Conservation (phyloP, 495 filamentous ascomycete genomes). For the Entonaema liquescens region DNA sequence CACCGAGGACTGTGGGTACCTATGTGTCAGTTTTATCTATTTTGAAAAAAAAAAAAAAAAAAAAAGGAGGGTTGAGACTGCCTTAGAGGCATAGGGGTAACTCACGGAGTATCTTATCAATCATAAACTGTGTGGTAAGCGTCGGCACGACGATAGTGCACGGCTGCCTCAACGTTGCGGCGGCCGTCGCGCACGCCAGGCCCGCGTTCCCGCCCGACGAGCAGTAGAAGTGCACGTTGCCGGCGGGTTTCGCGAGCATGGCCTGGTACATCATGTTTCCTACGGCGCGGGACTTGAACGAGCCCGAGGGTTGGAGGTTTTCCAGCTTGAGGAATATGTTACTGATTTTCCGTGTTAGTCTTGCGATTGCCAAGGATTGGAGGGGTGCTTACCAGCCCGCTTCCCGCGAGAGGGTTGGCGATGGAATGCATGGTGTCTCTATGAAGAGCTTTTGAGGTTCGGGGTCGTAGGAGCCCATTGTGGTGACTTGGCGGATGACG, state of each 20-base stretch:
- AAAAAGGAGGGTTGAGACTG: background rate
- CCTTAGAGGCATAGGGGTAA: background rate
- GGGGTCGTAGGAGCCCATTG: slow-evolving; percentile 52
- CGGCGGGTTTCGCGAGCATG: slow-evolving; percentile 46
- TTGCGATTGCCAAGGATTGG: background rate
- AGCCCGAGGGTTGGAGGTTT: slow-evolving; percentile 89
- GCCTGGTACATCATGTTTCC: slow-evolving; percentile 77
- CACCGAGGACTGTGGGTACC: slow-evolving; percentile 63
- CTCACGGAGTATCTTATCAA: slow-evolving; percentile 67
- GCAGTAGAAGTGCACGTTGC: slow-evolving; percentile 80
- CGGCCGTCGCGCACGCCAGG: slow-evolving; percentile 86
- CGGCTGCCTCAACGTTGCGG: slow-evolving; percentile 69
- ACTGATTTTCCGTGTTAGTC: slow-evolving; percentile 48
- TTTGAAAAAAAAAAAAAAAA: no score
- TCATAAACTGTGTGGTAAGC: slow-evolving; percentile 73
- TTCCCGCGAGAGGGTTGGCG: slow-evolving; percentile 69
- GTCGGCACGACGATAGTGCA: slow-evolving; percentile 85
- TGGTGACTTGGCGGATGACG: background rate
- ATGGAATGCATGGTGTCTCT: slow-evolving; percentile 76
- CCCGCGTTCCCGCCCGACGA: slow-evolving; percentile 92
- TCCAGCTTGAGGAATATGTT: slow-evolving; percentile 93
- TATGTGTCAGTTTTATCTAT: background rate
- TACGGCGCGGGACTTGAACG: slow-evolving; percentile 94
- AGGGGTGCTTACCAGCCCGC: slow-evolving; percentile 70
- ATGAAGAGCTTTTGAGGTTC: slow-evolving; percentile 68